Base-by-base conservation (phyloP, 1,139 yeast species). In the Debaryomyces psychrophilus region DNA sequence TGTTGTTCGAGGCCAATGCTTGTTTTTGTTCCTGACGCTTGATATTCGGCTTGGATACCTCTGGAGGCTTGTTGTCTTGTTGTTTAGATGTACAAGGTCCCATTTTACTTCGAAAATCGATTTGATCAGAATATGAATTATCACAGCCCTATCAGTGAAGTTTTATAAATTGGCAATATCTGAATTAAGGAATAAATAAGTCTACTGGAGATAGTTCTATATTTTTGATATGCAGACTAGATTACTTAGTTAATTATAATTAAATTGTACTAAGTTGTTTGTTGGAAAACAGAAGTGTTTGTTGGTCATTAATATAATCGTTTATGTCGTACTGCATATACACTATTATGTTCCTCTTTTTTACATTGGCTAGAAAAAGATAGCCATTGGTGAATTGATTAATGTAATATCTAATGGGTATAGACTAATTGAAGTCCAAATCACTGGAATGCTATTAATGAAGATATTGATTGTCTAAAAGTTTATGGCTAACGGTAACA, bases 71-170 rank as follows among this genome's bases (percentile, higher is more conserved):
- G 45, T 35, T 40, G 27, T 46, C 52, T 35, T 42, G 38, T 14
- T 57, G 64, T 46, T 64, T 65, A n/a, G 70, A 65, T 31, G 57
- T 51, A 50, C 70, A 64, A n/a, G 60, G 51, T 25, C 70, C 70
- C 70, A 65, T 65, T 17, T 34, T 46, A 8, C 27, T 20, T 27
- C 22, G 15, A 20, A 7, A 20, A 18, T 35, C 26, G 14, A 22
- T 15, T 29, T 22, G 31, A 14, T 40, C 44, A 7, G 53, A 41
- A 31, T 46, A 46, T 25, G 47, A 44, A 12, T 47, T 38, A 54
- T 53, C 15, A 36, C 50, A 17, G 51, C 54, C 8, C 23, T 33
- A 25, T 18, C n/a, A 50, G 53, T 9, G 56, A 55, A 25, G 51
- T 51, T 31, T 38, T 41, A 23, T 39, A 37, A 14, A 20, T 20